These are phyloP conservation scores for Microthyrium microscopicum DNA, from an alignment of 2,329 filamentous ascomycete genomes.

Conservation along the genomic window DNA sequence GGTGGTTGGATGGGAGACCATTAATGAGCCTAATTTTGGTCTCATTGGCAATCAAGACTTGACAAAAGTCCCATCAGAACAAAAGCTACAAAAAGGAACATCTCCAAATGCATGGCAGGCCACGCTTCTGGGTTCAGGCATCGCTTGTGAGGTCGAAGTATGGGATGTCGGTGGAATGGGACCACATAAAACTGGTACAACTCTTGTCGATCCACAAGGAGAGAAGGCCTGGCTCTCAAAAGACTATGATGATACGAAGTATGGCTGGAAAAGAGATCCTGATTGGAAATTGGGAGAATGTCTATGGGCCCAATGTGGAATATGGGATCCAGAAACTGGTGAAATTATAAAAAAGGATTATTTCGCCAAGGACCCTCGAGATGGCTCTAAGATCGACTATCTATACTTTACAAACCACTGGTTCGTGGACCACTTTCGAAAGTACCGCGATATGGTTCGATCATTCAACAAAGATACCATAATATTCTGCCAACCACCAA, in stretches of 20 bases:
- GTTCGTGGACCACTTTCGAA: slow-evolving; percentile 73
- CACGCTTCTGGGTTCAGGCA: slow-evolving; percentile 77
- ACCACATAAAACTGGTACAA: slow-evolving; percentile 72
- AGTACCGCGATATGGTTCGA: slow-evolving; percentile 59
- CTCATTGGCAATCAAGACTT: slow-evolving; percentile 73
- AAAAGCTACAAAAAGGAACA: slow-evolving; percentile 83
- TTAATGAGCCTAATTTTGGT: slow-evolving; percentile 90
- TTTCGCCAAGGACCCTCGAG: slow-evolving; percentile 63
- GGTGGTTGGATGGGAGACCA: slow-evolving; percentile 86
- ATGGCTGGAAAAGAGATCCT: slow-evolving; percentile 77
- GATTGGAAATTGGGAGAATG: slow-evolving; percentile 90
- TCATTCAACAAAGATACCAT: slow-evolving; percentile 63
- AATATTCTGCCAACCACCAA: slow-evolving; percentile 80
- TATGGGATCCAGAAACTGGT: slow-evolving; percentile 77
- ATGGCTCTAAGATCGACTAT: slow-evolving; percentile 60
- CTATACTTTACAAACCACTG: slow-evolving; percentile 80
- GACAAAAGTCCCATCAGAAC: slow-evolving; percentile 64
- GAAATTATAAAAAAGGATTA: slow-evolving; percentile 70
- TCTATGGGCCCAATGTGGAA: slow-evolving; percentile 88
- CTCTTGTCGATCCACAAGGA: slow-evolving; percentile 75
- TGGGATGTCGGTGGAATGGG: slow-evolving; percentile 93
- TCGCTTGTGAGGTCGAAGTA: slow-evolving; percentile 74
- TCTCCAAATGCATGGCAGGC: slow-evolving; percentile 90
- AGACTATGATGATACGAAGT: slow-evolving; percentile 72
- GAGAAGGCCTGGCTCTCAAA: slow-evolving; percentile 66